A percentile compares a stretch with the other conserved stretches of the same genome.
Conservation (phyloP, 208 protist species). For the Naegleria fowleri region DNA sequence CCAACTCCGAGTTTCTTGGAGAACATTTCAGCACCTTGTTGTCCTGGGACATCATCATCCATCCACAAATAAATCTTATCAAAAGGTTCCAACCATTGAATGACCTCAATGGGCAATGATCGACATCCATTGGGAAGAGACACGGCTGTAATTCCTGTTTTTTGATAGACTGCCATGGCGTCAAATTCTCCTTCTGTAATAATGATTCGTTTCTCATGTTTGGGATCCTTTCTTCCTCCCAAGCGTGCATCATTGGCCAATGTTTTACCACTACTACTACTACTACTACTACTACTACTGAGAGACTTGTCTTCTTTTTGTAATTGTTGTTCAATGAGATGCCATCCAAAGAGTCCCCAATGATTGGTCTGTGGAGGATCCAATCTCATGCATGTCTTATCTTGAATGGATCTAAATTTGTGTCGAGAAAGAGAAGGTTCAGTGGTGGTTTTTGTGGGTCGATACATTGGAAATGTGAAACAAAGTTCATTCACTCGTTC, state of each 20-base stretch:
- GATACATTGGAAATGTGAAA: conserved; percentile 48
- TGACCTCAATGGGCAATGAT: conserved; percentile 43
- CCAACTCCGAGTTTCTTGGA: conserved; percentile 48
- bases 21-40: conserved; percentile 52
- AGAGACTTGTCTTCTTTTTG: not conserved
- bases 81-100: conserved; percentile 51
- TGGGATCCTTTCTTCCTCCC: conserved; percentile 5
- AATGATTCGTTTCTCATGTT: conserved; percentile 40
- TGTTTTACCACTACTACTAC: not conserved
- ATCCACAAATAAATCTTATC: conserved; percentile 54
- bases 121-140: conserved; percentile 55
- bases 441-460: conserved; percentile 10
- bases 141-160: conserved; percentile 48
- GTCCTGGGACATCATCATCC: conserved; percentile 49
- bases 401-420: conserved; percentile 43
- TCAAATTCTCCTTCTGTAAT: conserved; percentile 59
- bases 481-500: conserved; percentile 37
- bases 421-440: conserved; percentile 4
- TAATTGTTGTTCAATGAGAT: conserved; percentile 33
- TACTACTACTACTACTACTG: not conserved
- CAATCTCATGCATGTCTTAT: conserved; percentile 41
- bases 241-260: not conserved
- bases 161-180: conserved; percentile 55
- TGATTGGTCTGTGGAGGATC: conserved; percentile 37
- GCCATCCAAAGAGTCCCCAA: conserved; percentile 59